Conservation (phyloP, 2,329 filamentous ascomycete genomes). For the Fusarium ramigenum region DNA sequence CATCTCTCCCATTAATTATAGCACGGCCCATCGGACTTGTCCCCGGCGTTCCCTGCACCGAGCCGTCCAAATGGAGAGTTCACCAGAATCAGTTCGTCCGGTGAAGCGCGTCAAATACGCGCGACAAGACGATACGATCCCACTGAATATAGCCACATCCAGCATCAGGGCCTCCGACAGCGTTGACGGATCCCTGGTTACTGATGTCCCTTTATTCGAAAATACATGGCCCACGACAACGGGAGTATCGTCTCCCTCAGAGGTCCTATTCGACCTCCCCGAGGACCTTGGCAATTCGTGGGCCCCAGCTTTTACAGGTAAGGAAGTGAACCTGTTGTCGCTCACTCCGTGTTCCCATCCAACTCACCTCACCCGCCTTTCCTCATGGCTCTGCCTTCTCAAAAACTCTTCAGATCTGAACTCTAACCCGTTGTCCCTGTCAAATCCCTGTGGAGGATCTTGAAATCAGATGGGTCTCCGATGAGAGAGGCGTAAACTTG, state of each 20-base stretch:
- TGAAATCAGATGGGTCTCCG: conserved; percentile 34
- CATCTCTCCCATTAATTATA: conserved; percentile 31
- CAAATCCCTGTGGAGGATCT: conserved; percentile 28
- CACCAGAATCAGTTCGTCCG: conserved; percentile 40
- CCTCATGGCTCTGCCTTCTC: not conserved
- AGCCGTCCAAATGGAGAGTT: conserved; percentile 40
- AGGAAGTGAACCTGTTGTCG: conserved; percentile 30
- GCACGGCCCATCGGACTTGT: conserved; percentile 27
- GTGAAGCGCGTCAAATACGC: conserved; percentile 44
- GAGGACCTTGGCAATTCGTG: conserved; percentile 34
- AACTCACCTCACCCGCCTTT: not conserved
- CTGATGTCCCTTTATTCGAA: conserved; percentile 31
- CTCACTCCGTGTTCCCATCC: conserved; percentile 1
- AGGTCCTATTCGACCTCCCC: conserved; percentile 30
- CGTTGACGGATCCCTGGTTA: conserved; percentile 19
- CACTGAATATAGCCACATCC: conserved; percentile 22
- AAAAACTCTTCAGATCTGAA: not conserved
- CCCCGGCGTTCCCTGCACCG: conserved; percentile 21
- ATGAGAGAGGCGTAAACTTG: conserved; percentile 27
- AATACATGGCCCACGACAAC: conserved; percentile 28
- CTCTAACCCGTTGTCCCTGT: conserved; percentile 9
- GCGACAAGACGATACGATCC: conserved; percentile 28
- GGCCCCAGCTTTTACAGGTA: conserved; percentile 35
- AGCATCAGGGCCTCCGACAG: conserved; percentile 17
- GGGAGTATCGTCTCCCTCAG: conserved; percentile 35